phyloP scores from a whole-genome alignment of 1,284 basidiomycete species.

The Ceratobasidium sp. region DNA sequence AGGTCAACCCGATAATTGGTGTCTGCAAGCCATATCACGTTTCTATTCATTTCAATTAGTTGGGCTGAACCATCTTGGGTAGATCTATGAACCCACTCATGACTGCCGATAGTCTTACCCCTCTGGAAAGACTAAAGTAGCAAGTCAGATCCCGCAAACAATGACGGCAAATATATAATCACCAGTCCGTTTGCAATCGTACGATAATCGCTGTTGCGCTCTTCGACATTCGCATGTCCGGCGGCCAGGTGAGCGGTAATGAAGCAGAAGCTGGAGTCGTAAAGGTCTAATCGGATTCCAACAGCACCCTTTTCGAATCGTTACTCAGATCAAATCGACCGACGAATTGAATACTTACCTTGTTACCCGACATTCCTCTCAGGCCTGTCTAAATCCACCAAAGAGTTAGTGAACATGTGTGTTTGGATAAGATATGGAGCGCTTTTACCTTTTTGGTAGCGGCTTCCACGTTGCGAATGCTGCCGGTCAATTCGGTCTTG shows the following conservation, averaged over 20 bases:
- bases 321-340: background rate
- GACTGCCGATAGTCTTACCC: slow-evolving; percentile 86
- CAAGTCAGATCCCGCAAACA: background rate
- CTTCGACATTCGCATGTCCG: slow-evolving; percentile 87
- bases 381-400: slow-evolving; percentile 77
- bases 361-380: slow-evolving; percentile 97
- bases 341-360: slow-evolving; percentile 49
- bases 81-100: slow-evolving; percentile 69
- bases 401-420: slow-evolving; percentile 34
- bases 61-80: background rate
- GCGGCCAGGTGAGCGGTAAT: slow-evolving; percentile 96
- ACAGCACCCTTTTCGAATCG: slow-evolving; percentile 60
- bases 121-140: slow-evolving; percentile 10
- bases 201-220: slow-evolving; percentile 91
- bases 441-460: slow-evolving; percentile 81
- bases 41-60: slow-evolving; percentile 55
- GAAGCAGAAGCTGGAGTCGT: slow-evolving; percentile 93
- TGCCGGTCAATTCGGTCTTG: slow-evolving; percentile 74
- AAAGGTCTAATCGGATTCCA: slow-evolving; percentile 88
- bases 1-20: slow-evolving; percentile 94
- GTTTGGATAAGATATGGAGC: too few species aligned
- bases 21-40: slow-evolving; percentile 93
- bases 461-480: slow-evolving; percentile 91
- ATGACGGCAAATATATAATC: slow-evolving; percentile 65
- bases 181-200: slow-evolving; percentile 81